phyloP scores from a whole-genome alignment of 2,329 filamentous ascomycete species.

The Capronia epimyces region DNA sequence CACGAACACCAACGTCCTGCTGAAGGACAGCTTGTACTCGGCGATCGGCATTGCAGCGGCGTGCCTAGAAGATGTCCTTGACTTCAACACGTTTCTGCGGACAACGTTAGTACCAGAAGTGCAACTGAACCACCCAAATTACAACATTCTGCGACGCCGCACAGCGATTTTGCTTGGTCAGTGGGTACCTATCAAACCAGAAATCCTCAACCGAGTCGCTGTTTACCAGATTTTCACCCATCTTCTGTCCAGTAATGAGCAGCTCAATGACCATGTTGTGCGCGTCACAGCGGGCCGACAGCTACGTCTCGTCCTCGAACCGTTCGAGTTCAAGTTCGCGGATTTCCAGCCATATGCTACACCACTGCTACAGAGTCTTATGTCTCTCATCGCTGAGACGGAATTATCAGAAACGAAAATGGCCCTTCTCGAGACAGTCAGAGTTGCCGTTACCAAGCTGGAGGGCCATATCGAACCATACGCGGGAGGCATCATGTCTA shows the following conservation, averaged over 20 bases:
- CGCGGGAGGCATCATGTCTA: conserved; percentile 70
- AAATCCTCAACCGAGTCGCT: conserved; percentile 59
- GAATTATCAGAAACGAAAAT: conserved; percentile 84
- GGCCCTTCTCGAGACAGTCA: conserved; percentile 79
- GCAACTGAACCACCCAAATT: conserved; percentile 60
- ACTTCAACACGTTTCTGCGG: conserved; percentile 76
- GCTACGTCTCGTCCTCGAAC: conserved; percentile 72
- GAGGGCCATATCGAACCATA: conserved; percentile 64
- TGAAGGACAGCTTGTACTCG: conserved; percentile 92
- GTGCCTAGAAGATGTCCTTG: conserved; percentile 65
- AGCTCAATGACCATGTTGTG: conserved; percentile 83
- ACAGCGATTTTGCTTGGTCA: conserved; percentile 84
- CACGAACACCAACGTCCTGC: conserved; percentile 63
- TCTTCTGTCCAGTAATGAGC: conserved; percentile 70
- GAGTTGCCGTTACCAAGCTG: conserved; percentile 72
- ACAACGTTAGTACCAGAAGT: conserved; percentile 73
- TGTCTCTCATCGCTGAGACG: conserved; percentile 72
- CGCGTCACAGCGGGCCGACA: conserved; percentile 84
- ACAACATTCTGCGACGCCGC: conserved; percentile 77
- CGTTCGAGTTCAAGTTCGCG: conserved; percentile 72
- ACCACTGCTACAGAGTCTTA: conserved; percentile 65
- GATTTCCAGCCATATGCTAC: conserved; percentile 72
- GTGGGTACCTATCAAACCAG: conserved; percentile 77
- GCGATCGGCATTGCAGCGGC: conserved; percentile 81
- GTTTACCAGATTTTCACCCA: conserved; percentile 88